These are phyloP conservation scores for Neopestalotiopsis rosae DNA, from an alignment of 2,329 filamentous ascomycete species.

Conservation along the genomic window DNA sequence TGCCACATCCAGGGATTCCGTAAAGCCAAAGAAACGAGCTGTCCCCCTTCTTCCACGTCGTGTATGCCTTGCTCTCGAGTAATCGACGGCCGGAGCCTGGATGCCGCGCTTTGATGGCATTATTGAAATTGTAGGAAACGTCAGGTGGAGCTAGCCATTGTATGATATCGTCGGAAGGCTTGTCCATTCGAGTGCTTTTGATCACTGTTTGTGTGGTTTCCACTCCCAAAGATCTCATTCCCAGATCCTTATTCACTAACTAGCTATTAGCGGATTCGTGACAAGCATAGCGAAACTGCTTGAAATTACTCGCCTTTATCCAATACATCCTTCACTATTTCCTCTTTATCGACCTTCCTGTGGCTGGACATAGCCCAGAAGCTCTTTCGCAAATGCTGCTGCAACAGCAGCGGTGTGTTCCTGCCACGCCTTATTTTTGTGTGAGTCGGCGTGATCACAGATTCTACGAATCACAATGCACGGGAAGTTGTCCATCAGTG, in stretches of 20 bases:
- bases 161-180: too few species aligned
- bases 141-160: neutral
- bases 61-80: too few species aligned
- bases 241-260: neutral
- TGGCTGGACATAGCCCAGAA: constrained; percentile 19
- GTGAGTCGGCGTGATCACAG: constrained; percentile 36
- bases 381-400: constrained; percentile 31
- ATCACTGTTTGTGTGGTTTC: too few species aligned
- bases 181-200: too few species aligned
- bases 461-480: constrained; percentile 38
- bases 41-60: too few species aligned
- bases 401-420: constrained; percentile 30
- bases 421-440: constrained; percentile 33
- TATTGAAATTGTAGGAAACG: constrained; percentile 34
- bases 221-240: neutral
- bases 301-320: neutral
- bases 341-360: constrained; percentile 17
- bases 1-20: constrained; percentile 48
- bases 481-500: constrained; percentile 21
- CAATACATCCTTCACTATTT: neutral
- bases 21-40: constrained; percentile 44
- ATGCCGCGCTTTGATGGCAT: too few species aligned
- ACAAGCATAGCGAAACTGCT: too few species aligned
- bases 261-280: neutral
- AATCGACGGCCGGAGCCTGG: too few species aligned